Evolutionary conservation across 441 rosid genomes (phyloP).

Genomic region (Cnidoscolus chayamansa): DNA sequence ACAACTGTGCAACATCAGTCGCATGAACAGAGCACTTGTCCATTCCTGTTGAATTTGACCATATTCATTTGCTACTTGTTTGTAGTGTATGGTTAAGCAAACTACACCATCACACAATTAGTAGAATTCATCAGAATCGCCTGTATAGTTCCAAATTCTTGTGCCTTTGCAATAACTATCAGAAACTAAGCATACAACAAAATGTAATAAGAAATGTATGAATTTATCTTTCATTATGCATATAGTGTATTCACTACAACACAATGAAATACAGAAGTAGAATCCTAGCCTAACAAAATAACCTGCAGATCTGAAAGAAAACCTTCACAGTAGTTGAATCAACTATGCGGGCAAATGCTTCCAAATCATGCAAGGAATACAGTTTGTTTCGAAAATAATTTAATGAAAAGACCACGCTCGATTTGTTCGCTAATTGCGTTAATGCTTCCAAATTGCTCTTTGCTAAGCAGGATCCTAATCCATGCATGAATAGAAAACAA

Average conservation of each 20-base stretch:
- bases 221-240: not conserved
- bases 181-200: not conserved
- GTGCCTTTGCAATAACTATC: not conserved
- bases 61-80: not conserved
- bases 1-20: not conserved
- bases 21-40: not conserved
- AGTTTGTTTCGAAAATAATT: not conserved
- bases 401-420: not conserved
- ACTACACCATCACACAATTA: not conserved
- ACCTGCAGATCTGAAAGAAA: not conserved
- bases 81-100: not conserved
- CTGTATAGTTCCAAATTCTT: not conserved
- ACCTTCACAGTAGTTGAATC: not conserved
- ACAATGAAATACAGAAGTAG: not conserved
- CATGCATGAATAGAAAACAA: not conserved
- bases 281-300: slow-evolving; percentile 4
- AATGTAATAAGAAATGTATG: not conserved
- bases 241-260: not conserved
- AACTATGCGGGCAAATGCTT: not conserved
- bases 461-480: not conserved
- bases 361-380: not conserved
- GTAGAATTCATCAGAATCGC: slow-evolving; percentile 1
- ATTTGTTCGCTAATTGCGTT: not conserved
- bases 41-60: not conserved
- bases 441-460: not conserved